Evolutionary conservation across 116 monocot genomes (phyloP).

Genomic region (Dioscorea cayenensis): DNA sequence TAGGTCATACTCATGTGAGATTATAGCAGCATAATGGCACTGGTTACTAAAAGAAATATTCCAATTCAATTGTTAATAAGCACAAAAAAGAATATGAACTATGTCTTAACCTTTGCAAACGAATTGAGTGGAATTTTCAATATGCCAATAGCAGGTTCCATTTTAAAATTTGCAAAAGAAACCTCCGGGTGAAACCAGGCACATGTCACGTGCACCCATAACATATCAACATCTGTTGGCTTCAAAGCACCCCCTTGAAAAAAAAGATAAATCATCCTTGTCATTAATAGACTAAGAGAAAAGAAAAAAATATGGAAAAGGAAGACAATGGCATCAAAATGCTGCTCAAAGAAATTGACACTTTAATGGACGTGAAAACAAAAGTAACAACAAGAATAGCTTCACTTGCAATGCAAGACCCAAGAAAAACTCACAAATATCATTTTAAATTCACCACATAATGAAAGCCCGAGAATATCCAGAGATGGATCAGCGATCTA

Average conservation of each 20-base stretch:
- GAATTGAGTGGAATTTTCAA: conserved; percentile 59
- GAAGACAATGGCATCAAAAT: not conserved
- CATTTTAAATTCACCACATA: too few species aligned
- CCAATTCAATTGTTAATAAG: not conserved
- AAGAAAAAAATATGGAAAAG: not conserved
- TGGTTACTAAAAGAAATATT: not conserved
- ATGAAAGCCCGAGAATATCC: not conserved
- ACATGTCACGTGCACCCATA: conserved; percentile 98
- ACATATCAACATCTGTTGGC: conserved; percentile 61
- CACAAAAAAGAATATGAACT: not conserved
- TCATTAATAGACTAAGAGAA: not conserved
- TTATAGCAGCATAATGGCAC: not conserved
- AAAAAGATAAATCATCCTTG: not conserved
- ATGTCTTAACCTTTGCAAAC: conserved; percentile 63
- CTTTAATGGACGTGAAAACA: not conserved
- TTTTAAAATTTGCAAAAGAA: conserved; percentile 63
- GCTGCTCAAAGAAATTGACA: conserved; percentile 1
- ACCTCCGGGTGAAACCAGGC: conserved; percentile 95
- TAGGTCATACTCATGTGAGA: not conserved
- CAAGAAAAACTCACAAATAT: too few species aligned
- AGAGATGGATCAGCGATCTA: not conserved
- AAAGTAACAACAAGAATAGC: too few species aligned
- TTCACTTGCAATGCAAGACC: too few species aligned
- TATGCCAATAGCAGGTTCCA: conserved; percentile 96
- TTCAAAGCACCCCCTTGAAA: conserved; percentile 86